A percentile compares a stretch with the other conserved stretches of the same genome.
These are phyloP conservation scores for Pulveroboletus sp. DNA, from an alignment of 768 basidiomycete species.

Conservation along the genomic window DNA sequence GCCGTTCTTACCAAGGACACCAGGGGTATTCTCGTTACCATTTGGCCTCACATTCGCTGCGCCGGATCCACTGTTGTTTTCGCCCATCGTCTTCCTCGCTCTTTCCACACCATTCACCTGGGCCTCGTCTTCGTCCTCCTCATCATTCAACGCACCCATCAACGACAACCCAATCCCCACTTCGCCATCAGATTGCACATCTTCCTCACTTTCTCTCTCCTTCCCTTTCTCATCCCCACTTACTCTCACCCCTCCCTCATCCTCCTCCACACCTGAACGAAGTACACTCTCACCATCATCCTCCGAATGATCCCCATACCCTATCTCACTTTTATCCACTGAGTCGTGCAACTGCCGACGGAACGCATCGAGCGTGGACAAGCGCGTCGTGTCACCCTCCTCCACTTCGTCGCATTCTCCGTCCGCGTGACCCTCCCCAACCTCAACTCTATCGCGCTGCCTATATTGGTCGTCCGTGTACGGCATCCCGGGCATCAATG, in stretches of 20 bases:
- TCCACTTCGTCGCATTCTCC: constrained; percentile 5
- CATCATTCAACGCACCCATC: constrained; percentile 43
- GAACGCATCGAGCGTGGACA: constrained; percentile 26
- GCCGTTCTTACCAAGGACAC: neutral
- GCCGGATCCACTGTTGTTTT: neutral
- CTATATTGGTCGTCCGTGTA: neutral
- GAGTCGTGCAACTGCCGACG: constrained; percentile 15
- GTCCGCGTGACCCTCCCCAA: neutral
- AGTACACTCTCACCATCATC: constrained; percentile 11
- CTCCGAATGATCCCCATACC: neutral
- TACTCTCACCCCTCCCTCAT: neutral
- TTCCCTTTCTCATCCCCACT: neutral
- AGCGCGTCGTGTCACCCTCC: constrained; percentile 17
- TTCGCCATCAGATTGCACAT: constrained; percentile 51
- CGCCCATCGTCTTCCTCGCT: neutral
- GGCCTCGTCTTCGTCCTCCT: constrained; percentile 25
- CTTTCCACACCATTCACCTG: constrained; percentile 1
- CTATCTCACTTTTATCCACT: constrained; percentile 3
- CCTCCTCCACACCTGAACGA: constrained; percentile 1
- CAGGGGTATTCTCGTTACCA: constrained; percentile 1
- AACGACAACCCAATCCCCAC: constrained; percentile 67
- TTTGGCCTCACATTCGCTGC: constrained; percentile 3
- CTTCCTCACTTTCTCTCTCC: neutral
- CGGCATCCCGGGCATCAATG: constrained; percentile 1
- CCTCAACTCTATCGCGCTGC: neutral